These are phyloP conservation scores for Quercus mongolica DNA, from an alignment of 306 rosid species.

Conservation along the genomic window DNA sequence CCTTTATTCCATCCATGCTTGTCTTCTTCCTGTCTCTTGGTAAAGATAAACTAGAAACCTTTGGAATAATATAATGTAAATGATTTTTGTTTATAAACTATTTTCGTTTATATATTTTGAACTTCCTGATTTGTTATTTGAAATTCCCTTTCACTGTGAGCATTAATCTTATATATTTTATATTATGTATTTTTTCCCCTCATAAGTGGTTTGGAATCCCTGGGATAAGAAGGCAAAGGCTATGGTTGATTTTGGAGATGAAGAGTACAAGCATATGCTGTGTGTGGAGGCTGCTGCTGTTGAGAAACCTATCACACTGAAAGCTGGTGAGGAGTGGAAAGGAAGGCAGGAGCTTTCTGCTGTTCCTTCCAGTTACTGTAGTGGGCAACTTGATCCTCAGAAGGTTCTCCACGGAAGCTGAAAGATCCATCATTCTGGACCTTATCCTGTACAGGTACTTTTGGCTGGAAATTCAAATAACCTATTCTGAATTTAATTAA, in stretches of 20 bases:
- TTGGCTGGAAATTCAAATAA: neutral
- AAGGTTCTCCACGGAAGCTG: conserved; percentile 73
- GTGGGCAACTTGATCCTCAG: conserved; percentile 95
- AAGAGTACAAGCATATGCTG: conserved; percentile 91
- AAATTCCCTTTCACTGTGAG: neutral
- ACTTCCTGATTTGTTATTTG: neutral
- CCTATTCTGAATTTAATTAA: neutral
- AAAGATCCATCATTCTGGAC: conserved; percentile 41
- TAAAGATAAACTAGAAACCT: neutral
- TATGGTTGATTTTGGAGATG: conserved; percentile 94
- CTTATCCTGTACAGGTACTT: conserved; percentile 70
- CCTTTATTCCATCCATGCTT: too few species aligned
- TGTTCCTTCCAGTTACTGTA: conserved; percentile 96
- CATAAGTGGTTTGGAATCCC: conserved; percentile 96
- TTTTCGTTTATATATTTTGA: conserved; percentile 5
- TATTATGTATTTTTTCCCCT: conserved; percentile 3
- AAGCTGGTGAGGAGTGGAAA: conserved; percentile 99
- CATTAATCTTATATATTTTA: neutral
- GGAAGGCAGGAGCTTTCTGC: conserved; percentile 93
- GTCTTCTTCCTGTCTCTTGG: neutral
- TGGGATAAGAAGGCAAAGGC: conserved; percentile 99
- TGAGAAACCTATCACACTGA: conserved; percentile 80
- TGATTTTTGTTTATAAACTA: neutral
- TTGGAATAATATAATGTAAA: neutral
- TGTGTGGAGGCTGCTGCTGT: conserved; percentile 90